Evolutionary conservation across 164 flowering plant genomes (phyloP).

Genomic region (Sedum album): DNA sequence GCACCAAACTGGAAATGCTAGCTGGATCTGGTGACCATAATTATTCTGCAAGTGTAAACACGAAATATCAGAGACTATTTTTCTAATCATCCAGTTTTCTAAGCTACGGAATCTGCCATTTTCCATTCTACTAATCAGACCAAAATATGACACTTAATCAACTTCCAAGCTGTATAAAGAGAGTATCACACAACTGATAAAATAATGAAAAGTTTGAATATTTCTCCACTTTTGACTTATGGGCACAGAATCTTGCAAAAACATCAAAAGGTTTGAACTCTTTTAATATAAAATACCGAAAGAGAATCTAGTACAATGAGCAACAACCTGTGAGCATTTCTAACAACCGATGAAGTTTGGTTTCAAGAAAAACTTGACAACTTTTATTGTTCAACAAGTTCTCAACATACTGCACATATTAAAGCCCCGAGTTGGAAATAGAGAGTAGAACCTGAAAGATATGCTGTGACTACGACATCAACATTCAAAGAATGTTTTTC

Average conservation of each 20-base stretch:
- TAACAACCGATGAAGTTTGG: background rate
- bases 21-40: no score
- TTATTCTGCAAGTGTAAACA: no score
- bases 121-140: no score
- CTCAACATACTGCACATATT: background rate
- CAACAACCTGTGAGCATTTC: background rate
- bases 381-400: background rate
- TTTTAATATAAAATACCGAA: background rate
- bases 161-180: background rate
- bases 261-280: background rate
- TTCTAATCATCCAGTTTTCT: no score
- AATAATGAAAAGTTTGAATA: background rate
- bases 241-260: background rate
- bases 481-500: slow-evolving; percentile 4
- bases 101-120: no score
- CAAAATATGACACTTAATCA: no score
- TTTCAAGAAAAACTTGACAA: background rate
- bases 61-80: no score
- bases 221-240: background rate
- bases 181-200: background rate
- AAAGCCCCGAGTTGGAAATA: background rate
- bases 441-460: background rate
- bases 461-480: background rate
- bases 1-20: no score
- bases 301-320: background rate